These are phyloP conservation scores for Stramenopiles sp. DNA, from an alignment of 352 stramenopile genomes.

Conservation along the genomic window DNA sequence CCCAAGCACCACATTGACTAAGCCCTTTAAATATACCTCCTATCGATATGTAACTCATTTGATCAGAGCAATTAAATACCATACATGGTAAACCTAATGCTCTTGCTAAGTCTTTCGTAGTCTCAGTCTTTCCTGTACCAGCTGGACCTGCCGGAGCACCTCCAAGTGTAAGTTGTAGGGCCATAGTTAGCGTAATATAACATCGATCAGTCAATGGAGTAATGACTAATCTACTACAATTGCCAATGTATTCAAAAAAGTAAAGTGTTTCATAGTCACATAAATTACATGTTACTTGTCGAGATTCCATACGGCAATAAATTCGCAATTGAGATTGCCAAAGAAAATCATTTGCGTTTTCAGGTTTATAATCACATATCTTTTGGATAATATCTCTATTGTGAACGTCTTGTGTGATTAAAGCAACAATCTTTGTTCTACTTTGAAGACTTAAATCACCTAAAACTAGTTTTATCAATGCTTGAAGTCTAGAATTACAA, in stretches of 20 bases:
- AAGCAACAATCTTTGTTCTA: constrained; percentile 93
- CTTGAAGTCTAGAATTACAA: constrained; percentile 38
- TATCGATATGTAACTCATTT: constrained; percentile 99
- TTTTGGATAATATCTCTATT: constrained; percentile 71
- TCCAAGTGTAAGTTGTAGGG: constrained; percentile 91
- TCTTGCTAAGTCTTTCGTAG: constrained; percentile 90
- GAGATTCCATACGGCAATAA: constrained; percentile 33
- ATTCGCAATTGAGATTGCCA: constrained; percentile 97
- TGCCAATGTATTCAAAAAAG: constrained; percentile 97
- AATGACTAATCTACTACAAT: constrained; percentile 90
- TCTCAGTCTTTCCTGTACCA: constrained; percentile 98
- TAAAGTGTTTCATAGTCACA: constrained; percentile 48
- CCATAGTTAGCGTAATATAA: constrained; percentile 98
- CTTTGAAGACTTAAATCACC: constrained; percentile 21
- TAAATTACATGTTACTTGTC: constrained; percentile 34
- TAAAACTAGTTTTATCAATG: constrained; percentile 46
- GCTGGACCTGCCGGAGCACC: constrained; percentile 86
- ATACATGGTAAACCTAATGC: constrained; percentile 93
- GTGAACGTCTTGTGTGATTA: constrained; percentile 99
- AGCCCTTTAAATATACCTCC: constrained; percentile 94
- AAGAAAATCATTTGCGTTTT: constrained; percentile 35
- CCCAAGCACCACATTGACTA: constrained; percentile 94
- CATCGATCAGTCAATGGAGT: constrained; percentile 96
- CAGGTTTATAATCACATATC: constrained; percentile 25
- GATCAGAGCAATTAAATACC: constrained; percentile 99